Conservation (phyloP, 495 filamentous ascomycete genomes). For the Extremus antarcticus region DNA sequence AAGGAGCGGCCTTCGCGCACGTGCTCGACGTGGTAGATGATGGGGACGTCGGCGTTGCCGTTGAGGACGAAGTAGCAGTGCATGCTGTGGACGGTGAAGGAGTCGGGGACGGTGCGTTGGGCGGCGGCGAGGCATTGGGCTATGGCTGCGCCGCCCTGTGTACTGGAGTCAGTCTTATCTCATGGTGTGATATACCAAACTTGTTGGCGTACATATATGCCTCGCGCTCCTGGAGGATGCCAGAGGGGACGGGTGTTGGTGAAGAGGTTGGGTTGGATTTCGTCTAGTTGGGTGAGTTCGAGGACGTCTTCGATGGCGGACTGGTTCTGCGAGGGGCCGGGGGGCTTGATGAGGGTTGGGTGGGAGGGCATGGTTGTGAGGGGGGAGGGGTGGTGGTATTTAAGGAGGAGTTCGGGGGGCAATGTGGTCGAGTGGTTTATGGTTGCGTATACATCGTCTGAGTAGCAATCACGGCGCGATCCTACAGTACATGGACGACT, state of each 20-base stretch:
- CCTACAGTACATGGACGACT: no score
- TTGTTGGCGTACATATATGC: no score
- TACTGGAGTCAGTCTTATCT: no score
- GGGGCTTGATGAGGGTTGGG: constrained; percentile 66
- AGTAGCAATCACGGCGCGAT: background rate
- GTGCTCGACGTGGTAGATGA: constrained; percentile 85
- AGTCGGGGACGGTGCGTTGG: constrained; percentile 65
- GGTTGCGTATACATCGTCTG: background rate
- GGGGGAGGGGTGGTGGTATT: background rate
- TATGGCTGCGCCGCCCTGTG: constrained; percentile 86
- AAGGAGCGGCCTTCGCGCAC: constrained; percentile 87
- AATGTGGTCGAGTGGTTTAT: background rate
- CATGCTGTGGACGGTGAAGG: constrained; percentile 85
- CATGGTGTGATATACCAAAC: no score
- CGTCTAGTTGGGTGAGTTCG: constrained; percentile 66
- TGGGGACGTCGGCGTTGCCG: constrained; percentile 70
- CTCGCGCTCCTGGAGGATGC: constrained; percentile 83
- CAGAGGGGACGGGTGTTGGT: constrained; percentile 84
- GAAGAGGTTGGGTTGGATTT: constrained; percentile 80
- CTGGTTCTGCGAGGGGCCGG: constrained; percentile 57
- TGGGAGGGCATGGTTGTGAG: constrained; percentile 6
- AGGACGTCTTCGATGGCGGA: constrained; percentile 80
- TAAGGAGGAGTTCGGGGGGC: background rate
- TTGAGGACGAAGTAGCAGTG: constrained; percentile 98
- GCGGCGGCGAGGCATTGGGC: constrained; percentile 85